Conservation (phyloP, 352 stramenopile genomes). For the Phytophthora pini region DNA sequence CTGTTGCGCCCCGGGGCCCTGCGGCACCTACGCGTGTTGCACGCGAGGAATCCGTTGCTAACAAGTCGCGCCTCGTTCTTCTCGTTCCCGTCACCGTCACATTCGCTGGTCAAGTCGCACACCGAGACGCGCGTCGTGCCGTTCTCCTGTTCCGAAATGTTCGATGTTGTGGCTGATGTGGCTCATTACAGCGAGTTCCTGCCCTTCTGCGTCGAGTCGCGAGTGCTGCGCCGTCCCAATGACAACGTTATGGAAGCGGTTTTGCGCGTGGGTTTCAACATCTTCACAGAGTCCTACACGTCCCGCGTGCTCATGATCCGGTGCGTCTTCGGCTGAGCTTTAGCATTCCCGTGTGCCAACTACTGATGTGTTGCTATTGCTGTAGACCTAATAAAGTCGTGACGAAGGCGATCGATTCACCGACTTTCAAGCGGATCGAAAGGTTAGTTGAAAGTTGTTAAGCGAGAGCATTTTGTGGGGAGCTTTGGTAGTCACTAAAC, state of each 20-base stretch:
- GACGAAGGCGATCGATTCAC: slow-evolving; percentile 81
- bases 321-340: slow-evolving; percentile 21
- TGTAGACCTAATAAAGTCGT: slow-evolving; percentile 72
- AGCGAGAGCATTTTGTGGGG: background rate
- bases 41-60: slow-evolving; percentile 1
- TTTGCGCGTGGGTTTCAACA: slow-evolving; percentile 76
- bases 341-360: background rate
- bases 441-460: slow-evolving; percentile 45
- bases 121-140: slow-evolving; percentile 76
- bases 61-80: slow-evolving; percentile 50
- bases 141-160: slow-evolving; percentile 82
- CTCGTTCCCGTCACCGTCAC: slow-evolving; percentile 59
- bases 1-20: slow-evolving; percentile 22
- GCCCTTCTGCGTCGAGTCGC: slow-evolving; percentile 83
- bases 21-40: slow-evolving; percentile 18
- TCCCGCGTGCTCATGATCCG: slow-evolving; percentile 83
- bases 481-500: slow-evolving; percentile 15
- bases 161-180: slow-evolving; percentile 81
- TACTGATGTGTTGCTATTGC: background rate
- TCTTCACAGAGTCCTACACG: slow-evolving; percentile 88
- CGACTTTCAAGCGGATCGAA: slow-evolving; percentile 88
- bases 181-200: slow-evolving; percentile 77
- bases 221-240: slow-evolving; percentile 69
- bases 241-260: slow-evolving; percentile 85
- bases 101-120: slow-evolving; percentile 74